Base-by-base conservation (phyloP, 148 eudicot genomes). In the Pouteria glomerata region DNA sequence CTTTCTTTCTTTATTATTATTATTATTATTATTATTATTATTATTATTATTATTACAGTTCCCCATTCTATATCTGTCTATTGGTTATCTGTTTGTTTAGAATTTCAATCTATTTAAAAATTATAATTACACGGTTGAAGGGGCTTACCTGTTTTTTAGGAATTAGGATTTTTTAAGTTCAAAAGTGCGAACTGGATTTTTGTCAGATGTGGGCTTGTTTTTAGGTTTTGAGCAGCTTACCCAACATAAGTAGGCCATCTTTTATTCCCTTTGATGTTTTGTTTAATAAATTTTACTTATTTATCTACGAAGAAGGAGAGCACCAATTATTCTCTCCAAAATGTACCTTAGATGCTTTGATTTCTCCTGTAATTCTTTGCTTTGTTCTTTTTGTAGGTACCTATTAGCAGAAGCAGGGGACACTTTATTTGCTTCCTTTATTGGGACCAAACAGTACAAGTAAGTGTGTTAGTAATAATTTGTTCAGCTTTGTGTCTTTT, bases 371-470 rank as follows among this genome's bases (percentile, higher is more conserved):
- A 63, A 41, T 73, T 65, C 47, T 63, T 45, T 69, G 26, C 16
- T 3, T 67, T 58, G 60, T 71, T 48, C 60, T 70, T 16, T n/a
- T 53, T 80, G 66, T 79, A 95, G 99, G 79, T 95, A 95, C 72
- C 78, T 95, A 58, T 79, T 95, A 76, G 99, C 99, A 58, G 99
- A 95, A 81, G 88, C 96, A 50, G 97, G 97, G 52, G 99, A 95
- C 76, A 95, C 99, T 15, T 83, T 95, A 73, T 95, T 85, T 84
- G 99, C 99, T 66, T 92, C 99, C 67, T 95, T 95, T 68, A 78
- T 92, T 52, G 99, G 99, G 70, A 95, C 99, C 58, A 95, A 85
- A 83, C 85, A 87, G 78, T 92, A 95, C 84, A 95, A 92, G 98
- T 94, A 84, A 79, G 96, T 81, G 27, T 68, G 75, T 30, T 51